Evolutionary conservation across 768 basidiomycete species (phyloP), one percentile per base, ranked within the genome.

Genomic region (Xerocomellus chrysenteron): DNA sequence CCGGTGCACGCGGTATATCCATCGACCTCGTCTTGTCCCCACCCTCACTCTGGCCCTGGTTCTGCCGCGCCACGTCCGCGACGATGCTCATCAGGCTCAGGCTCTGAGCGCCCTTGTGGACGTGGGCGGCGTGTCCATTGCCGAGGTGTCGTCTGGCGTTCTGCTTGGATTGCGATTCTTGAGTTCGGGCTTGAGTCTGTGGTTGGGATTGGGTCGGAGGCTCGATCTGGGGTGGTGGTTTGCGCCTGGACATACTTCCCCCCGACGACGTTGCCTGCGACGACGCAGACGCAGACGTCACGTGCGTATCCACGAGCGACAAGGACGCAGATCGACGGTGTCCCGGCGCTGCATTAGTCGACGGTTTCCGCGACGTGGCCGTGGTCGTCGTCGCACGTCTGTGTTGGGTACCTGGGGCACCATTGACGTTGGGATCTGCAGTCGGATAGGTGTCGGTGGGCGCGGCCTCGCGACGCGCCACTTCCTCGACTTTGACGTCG

Each of bases 81-180:
- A 90, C 83, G 59, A 90, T 83, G 62, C 81, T 83, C 85, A 89
- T 84, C 65, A 88, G 69, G 42, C 80, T 86, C 40, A 63, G 63
- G 19, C 57, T 66, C 10, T 50, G 55, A 3, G 16, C 43, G 16
- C 48, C 55, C 17, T 60, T 60, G 45, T 43, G n/a, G 5, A n/a
- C 24, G 10, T 57, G 56, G 9, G 39, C 14, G 19, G 51, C 40
- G 11, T 51, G 64, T 6, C 70, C 63, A 3, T 69, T 69, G 14
- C 30, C 16, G 11, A 47, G 17, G 0, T 47, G 42, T 11, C 43
- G 50, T 52, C 32, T 62, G 5, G 43, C n/a, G 8, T 24, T 33
- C 9, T 46, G 52, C 32, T 60, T 68, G 6, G 57, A 11, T 32
- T 54, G 61, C 5, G 47, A 16, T 30, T 54, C 58, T 7, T 44